phyloP scores from a whole-genome alignment of 1,139 yeast species.

The Lodderomyces oxycetoniae region DNA sequence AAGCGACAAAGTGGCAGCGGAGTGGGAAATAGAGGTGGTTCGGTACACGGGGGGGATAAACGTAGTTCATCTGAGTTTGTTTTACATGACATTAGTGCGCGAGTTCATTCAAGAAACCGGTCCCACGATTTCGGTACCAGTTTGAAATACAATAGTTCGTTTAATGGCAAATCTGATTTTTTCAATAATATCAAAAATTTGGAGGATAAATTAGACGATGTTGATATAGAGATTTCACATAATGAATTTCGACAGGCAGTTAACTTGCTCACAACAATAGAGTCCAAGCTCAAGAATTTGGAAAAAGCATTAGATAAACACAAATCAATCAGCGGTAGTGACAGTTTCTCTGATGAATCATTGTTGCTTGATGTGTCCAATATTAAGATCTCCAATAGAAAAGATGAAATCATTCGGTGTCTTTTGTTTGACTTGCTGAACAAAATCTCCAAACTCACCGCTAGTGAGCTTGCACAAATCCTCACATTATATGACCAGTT shows the following conservation, averaged over 20 bases:
- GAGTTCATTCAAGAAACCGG: conserved; percentile 53
- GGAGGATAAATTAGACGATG: conserved; percentile 61
- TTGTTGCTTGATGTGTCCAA: conserved; percentile 41
- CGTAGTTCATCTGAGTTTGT: conserved; percentile 37
- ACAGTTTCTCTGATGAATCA: conserved; percentile 22
- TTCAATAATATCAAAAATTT: conserved; percentile 46
- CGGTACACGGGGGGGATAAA: conserved; percentile 9
- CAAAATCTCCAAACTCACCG: conserved; percentile 28
- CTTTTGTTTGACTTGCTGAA: conserved; percentile 37
- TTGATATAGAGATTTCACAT: conserved; percentile 63
- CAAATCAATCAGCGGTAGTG: conserved; percentile 15
- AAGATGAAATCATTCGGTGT: conserved; percentile 34
- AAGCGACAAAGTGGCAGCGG: conserved; percentile 24
- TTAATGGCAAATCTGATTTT: conserved; percentile 25
- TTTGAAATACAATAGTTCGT: conserved; percentile 12
- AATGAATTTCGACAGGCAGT: conserved; percentile 54
- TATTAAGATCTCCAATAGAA: conserved; percentile 36
- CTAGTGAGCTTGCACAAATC: conserved; percentile 30
- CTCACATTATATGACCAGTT: conserved; percentile 35
- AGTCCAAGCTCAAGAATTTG: conserved; percentile 26
- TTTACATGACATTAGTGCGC: conserved; percentile 50
- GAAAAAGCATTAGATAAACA: conserved; percentile 16
- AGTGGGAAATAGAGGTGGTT: not conserved
- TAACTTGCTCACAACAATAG: conserved; percentile 44
- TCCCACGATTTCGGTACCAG: conserved; percentile 41